A percentile compares a stretch with the other conserved stretches of the same genome.
phyloP scores from a whole-genome alignment of 305 asterid genomes.

The Coffea humblotiana region DNA sequence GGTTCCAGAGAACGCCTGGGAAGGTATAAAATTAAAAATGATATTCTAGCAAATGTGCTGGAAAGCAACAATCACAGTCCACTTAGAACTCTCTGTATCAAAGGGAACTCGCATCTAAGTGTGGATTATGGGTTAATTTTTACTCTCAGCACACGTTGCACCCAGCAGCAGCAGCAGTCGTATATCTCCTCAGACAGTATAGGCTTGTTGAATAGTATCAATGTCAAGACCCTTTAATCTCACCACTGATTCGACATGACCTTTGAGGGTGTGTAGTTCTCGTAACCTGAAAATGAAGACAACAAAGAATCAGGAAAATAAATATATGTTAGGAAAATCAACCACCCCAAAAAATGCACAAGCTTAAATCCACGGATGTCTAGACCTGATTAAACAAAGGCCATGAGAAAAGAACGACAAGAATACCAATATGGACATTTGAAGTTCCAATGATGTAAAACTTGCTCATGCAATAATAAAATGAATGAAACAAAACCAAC shows the following conservation, averaged over 20 bases:
- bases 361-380: not conserved
- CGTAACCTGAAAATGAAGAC: slow-evolving; percentile 48
- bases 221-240: slow-evolving; percentile 93
- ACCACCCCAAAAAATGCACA: not conserved
- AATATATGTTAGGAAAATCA: not conserved
- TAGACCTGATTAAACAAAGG: not conserved
- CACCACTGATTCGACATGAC: slow-evolving; percentile 96
- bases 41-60: slow-evolving; percentile 25
- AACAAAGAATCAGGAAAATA: not conserved
- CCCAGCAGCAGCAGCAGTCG: slow-evolving; percentile 4
- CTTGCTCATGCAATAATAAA: not conserved
- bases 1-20: slow-evolving; percentile 13
- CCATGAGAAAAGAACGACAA: not conserved
- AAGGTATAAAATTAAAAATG: slow-evolving; percentile 13
- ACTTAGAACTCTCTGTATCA: slow-evolving; percentile 13
- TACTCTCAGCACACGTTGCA: slow-evolving; percentile 21
- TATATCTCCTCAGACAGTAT: slow-evolving; percentile 66
- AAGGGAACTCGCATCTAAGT: slow-evolving; percentile 20
- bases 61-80: slow-evolving; percentile 17
- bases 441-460: not conserved
- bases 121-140: slow-evolving; percentile 20
- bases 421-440: not conserved
- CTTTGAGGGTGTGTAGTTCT: slow-evolving; percentile 86
- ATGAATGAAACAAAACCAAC: not conserved
- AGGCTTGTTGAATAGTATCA: slow-evolving; percentile 90